Evolutionary conservation across 345 rosid species (phyloP).

Genomic region (Bruguiera gymnorhiza): DNA sequence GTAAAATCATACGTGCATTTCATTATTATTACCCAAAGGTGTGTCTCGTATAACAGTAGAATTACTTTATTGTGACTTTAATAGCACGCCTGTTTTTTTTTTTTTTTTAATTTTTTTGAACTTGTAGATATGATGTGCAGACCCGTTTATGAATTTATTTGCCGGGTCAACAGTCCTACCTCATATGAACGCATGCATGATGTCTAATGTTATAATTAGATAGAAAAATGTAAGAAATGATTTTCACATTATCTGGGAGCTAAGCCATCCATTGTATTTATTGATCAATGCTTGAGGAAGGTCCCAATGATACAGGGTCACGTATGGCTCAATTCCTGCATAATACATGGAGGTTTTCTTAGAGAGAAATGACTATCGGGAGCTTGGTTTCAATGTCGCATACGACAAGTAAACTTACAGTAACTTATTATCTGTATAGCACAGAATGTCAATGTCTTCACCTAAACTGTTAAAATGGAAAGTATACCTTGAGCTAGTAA

Average conservation of each 20-base stretch:
- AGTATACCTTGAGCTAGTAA: slow-evolving; percentile 65
- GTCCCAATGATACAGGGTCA: slow-evolving; percentile 95
- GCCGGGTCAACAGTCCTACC: too few relatives aligned
- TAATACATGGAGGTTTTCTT: background rate
- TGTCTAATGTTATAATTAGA: background rate
- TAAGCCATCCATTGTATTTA: slow-evolving; percentile 80
- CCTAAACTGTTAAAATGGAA: background rate
- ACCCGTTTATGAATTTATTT: too few relatives aligned
- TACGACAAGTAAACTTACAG: background rate
- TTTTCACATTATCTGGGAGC: slow-evolving; percentile 64
- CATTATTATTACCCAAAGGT: too few relatives aligned
- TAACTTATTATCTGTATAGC: background rate
- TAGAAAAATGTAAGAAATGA: background rate
- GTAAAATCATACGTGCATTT: background rate
- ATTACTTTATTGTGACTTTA: too few relatives aligned
- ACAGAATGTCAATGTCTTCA: background rate
- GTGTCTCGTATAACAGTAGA: too few relatives aligned
- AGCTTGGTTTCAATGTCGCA: background rate
- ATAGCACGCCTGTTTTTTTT: too few relatives aligned
- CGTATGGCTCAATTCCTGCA: slow-evolving; percentile 85
- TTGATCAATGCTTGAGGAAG: slow-evolving; percentile 89
- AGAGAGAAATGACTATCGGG: background rate
- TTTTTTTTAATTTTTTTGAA: too few relatives aligned
- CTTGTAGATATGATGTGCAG: too few relatives aligned
- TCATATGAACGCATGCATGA: too few relatives aligned